These are phyloP conservation scores for Schizonepeta tenuifolia DNA, from an alignment of 257 asterid species.

Conservation along the genomic window DNA sequence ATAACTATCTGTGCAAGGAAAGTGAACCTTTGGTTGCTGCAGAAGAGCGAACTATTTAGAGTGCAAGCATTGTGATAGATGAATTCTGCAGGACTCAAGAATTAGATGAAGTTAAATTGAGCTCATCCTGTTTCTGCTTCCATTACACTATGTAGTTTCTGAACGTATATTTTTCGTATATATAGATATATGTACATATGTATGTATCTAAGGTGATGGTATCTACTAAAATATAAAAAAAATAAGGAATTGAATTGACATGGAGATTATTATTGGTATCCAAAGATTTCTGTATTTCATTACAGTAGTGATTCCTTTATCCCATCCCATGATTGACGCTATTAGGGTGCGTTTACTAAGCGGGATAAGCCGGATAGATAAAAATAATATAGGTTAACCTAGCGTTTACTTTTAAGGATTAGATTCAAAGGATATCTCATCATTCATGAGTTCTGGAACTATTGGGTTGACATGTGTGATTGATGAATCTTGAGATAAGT, in stretches of 20 bases:
- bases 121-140: not conserved
- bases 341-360: no score
- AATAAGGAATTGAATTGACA: not conserved
- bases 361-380: no score
- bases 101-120: slow-evolving; percentile 3
- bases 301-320: slow-evolving; percentile 1
- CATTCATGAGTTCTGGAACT: no score
- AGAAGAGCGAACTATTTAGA: slow-evolving; percentile 4
- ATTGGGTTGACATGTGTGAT: no score
- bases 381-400: no score
- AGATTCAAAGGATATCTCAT: no score
- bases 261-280: not conserved
- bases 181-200: not conserved
- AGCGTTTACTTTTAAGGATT: no score
- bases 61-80: slow-evolving; percentile 18
- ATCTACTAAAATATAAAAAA: not conserved
- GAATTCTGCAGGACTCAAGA: slow-evolving; percentile 6
- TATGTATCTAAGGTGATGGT: not conserved
- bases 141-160: slow-evolving; percentile 3
- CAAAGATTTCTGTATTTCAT: not conserved
- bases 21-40: slow-evolving; percentile 10
- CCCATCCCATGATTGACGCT: slow-evolving; percentile 6
- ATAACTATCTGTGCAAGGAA: slow-evolving; percentile 24
- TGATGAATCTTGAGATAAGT: no score
- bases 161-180: not conserved